Evolutionary conservation across 1,284 basidiomycete species (phyloP).

Genomic region (Psilocybe mexicana): DNA sequence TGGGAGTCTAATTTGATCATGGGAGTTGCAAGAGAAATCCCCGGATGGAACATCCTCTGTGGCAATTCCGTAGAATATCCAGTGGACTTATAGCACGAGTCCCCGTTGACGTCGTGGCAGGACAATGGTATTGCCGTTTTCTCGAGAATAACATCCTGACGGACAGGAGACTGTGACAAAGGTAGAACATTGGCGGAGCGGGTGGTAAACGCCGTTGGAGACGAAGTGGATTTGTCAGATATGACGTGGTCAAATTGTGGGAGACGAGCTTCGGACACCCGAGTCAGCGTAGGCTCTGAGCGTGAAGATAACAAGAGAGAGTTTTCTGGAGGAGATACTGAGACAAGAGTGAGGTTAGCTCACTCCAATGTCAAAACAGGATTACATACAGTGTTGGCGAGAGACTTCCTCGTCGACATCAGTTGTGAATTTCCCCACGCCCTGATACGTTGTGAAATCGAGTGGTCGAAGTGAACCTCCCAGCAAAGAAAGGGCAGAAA

Average conservation of each 20-base stretch:
- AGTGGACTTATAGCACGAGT: not conserved
- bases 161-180: not conserved
- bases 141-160: not conserved
- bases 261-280: not conserved
- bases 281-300: too few species aligned
- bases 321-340: not conserved
- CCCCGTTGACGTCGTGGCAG: not conserved
- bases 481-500: not conserved
- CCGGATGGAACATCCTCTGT: not conserved
- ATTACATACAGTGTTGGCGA: not conserved
- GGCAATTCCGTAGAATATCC: not conserved
- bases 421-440: not conserved
- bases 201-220: not conserved
- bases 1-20: not conserved
- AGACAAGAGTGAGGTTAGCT: not conserved
- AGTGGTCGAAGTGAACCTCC: not conserved
- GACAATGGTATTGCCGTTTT: not conserved
- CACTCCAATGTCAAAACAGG: not conserved
- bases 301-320: not conserved
- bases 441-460: not conserved
- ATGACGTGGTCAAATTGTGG: not conserved
- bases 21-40: not conserved
- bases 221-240: not conserved
- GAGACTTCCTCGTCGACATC: not conserved
- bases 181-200: not conserved